phyloP scores from a whole-genome alignment of 2,329 filamentous ascomycete species.

The Trichoderma pleuroti region DNA sequence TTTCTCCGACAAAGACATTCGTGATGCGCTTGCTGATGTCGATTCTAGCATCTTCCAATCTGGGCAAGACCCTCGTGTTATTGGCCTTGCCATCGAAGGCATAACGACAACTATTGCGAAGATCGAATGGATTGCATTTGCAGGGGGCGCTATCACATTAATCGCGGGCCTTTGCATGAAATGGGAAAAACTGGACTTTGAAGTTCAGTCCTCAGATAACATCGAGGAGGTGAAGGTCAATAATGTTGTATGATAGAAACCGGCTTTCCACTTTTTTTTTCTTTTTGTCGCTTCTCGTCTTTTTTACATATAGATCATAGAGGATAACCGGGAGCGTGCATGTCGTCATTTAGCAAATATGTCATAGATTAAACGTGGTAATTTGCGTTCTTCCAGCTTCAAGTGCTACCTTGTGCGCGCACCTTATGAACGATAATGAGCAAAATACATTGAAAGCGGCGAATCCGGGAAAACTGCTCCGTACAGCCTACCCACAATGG shows the following conservation, averaged over 20 bases:
- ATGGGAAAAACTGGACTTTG: slow-evolving; percentile 29
- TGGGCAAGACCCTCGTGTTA: slow-evolving; percentile 21
- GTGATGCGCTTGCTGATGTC: slow-evolving; percentile 29
- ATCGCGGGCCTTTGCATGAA: slow-evolving; percentile 29
- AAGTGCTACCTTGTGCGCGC: too few species aligned
- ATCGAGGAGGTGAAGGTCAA: background rate
- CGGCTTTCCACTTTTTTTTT: background rate
- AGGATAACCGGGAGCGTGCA: background rate
- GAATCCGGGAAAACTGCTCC: too few species aligned
- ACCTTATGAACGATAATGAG: too few species aligned
- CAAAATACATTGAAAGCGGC: too few species aligned
- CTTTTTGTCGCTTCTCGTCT: background rate
- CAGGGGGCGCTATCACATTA: slow-evolving; percentile 27
- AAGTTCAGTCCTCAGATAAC: background rate
- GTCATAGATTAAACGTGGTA: too few species aligned
- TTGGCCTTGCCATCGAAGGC: slow-evolving; percentile 23
- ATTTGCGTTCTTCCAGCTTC: too few species aligned
- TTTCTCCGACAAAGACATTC: slow-evolving; percentile 26
- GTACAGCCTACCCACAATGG: too few species aligned
- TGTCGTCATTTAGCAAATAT: background rate
- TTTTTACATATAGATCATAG: background rate
- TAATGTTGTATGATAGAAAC: background rate
- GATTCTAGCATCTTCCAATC: slow-evolving; percentile 26
- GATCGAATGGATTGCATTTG: slow-evolving; percentile 29
- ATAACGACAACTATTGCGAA: slow-evolving; percentile 28